Percentiles rank a stretch among this genome's conserved stretches.
These are phyloP conservation scores for Hirsutella thompsonii DNA, from an alignment of 2,329 filamentous ascomycete genomes.

Conservation along the genomic window DNA sequence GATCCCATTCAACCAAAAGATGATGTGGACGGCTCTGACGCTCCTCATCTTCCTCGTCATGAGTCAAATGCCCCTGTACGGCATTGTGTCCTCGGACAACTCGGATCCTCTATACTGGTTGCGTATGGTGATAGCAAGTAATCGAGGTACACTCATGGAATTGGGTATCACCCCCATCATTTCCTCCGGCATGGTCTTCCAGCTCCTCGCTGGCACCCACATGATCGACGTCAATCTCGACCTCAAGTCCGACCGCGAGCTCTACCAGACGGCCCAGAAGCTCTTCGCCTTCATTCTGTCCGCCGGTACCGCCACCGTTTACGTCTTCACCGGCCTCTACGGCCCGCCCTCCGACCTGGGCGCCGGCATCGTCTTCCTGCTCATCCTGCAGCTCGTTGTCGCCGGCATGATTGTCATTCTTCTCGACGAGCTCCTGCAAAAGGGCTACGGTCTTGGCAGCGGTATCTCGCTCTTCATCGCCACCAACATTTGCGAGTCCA, in stretches of 20 bases:
- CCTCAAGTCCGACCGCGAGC: constrained; percentile 98
- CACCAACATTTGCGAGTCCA: constrained; percentile 99
- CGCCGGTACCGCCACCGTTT: constrained; percentile 94
- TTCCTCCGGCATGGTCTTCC: constrained; percentile 99
- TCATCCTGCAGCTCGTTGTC: constrained; percentile 95
- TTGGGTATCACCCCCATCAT: constrained; percentile 97
- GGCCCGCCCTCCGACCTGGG: constrained; percentile 93
- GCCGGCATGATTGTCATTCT: constrained; percentile 98
- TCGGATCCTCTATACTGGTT: constrained; percentile 99
- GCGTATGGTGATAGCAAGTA: constrained; percentile 99
- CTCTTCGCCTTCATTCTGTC: constrained; percentile 95
- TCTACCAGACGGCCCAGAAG: constrained; percentile 99
- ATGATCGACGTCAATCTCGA: constrained; percentile 99
- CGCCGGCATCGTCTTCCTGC: constrained; percentile 93
- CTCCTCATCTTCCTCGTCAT: constrained; percentile 99
- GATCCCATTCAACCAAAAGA: constrained; percentile 96
- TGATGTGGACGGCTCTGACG: constrained; percentile 91
- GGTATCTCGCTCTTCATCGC: constrained; percentile 99
- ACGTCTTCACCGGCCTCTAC: constrained; percentile 96
- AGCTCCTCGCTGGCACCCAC: constrained; percentile 98
- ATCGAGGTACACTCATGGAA: constrained; percentile 92
- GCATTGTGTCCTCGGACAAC: constrained; percentile 97
- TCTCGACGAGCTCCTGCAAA: constrained; percentile 96
- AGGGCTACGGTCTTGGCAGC: constrained; percentile 96
- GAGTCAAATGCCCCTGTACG: constrained; percentile 99